Base-by-base conservation (phyloP, 495 filamentous ascomycete species). In the Rusavskia elegans region DNA sequence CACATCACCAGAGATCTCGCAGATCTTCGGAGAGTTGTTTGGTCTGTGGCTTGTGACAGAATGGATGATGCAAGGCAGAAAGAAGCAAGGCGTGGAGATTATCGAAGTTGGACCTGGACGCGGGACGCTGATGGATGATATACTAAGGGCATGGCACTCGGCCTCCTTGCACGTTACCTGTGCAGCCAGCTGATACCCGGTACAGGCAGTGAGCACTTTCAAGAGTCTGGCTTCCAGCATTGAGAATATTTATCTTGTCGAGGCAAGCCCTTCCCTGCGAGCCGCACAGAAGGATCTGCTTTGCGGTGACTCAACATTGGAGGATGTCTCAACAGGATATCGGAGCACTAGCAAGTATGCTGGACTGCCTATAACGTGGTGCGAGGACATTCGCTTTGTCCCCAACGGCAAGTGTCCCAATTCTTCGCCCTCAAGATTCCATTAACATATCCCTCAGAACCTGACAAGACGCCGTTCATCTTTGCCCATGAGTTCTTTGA, bases 401-500 rank as follows among this genome's bases (percentile, higher is more conserved):
- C 88, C 89, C 9, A 75, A 80, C 57, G 74, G 79, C 83, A 61
- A 61, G 67, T 40, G n/a, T 54, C 21, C 44, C 13, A 36, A 51
- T 25, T 48, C 51, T 10, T 51, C 21, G 19, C 10, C n/a, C 30
- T 5, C 19, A 5, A 8, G 21, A 5, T 39, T 57, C 17, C 20
- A n/a, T 19, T 56, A 30, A 52, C 48, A 42, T 19, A 19, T 10
- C n/a, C 49, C 5, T 53, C 66, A 69, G 64, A 72, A 60, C 66
- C 71, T 54, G 70, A 55, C 53, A 88, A 86, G 58, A 85, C 81
- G 16, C 89, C 92, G 1, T 92, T 95, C 66, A 92, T 97, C 48
- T 76, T 96, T 36, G 92, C 90, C 11, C 92, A 98, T 63, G 92
- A 98, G 63, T 96, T 98, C 72, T 97, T 98, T 66, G 92, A 98